Evolutionary conservation across 805 yeast genomes (phyloP).

Genomic region (Metschnikowia proteae): DNA sequence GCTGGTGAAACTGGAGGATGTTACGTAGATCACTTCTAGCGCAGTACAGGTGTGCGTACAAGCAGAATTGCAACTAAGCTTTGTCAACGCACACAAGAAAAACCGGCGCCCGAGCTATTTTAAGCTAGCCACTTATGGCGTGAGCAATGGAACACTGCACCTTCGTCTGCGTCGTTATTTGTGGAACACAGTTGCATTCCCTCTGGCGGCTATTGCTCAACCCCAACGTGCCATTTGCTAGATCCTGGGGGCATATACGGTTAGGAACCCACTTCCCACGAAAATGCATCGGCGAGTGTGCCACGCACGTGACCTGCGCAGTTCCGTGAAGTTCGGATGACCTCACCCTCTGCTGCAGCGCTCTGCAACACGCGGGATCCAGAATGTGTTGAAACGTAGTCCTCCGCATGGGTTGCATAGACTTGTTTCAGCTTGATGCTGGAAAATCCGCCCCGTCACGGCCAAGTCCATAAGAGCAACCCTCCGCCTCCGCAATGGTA

Average conservation of each 20-base stretch:
- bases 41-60: constrained; percentile 5
- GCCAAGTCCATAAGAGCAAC: background rate
- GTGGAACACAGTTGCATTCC: background rate
- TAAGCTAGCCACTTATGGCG: background rate
- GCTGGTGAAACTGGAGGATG: constrained; percentile 3
- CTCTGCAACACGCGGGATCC: background rate
- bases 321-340: background rate
- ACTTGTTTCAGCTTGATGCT: background rate
- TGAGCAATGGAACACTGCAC: background rate
- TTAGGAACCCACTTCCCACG: background rate
- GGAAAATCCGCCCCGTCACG: background rate
- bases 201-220: background rate
- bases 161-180: background rate
- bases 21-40: constrained; percentile 2
- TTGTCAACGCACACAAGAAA: background rate
- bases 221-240: background rate
- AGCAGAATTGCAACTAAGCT: background rate
- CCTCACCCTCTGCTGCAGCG: background rate
- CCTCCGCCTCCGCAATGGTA: background rate
- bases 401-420: background rate
- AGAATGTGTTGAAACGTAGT: background rate
- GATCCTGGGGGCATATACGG: background rate
- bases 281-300: background rate
- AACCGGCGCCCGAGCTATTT: background rate
- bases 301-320: constrained; percentile 1